A percentile compares a stretch with the other conserved stretches of the same genome.
Conservation (phyloP, 495 filamentous ascomycete species). For the Zalerion maritima region DNA sequence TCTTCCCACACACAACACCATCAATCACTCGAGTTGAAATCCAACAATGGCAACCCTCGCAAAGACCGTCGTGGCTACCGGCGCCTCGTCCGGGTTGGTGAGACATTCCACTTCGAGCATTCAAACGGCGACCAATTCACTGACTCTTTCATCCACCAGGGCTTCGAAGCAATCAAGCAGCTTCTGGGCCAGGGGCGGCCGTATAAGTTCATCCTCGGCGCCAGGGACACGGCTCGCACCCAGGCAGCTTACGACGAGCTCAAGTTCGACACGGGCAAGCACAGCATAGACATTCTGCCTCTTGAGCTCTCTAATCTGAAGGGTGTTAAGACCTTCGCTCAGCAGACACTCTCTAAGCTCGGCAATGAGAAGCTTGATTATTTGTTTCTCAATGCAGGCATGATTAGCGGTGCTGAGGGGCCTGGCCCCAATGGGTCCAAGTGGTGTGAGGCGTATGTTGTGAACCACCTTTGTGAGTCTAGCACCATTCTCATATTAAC, state of each 20-base stretch:
- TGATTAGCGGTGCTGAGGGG: constrained; percentile 8
- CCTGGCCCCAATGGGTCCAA: constrained; percentile 18
- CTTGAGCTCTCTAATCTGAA: constrained; percentile 24
- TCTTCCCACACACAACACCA: no score
- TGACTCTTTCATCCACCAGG: constrained; percentile 13
- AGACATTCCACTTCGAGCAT: background rate
- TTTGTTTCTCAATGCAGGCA: constrained; percentile 26
- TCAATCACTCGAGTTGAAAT: no score
- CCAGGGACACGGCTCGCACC: constrained; percentile 20
- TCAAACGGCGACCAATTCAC: background rate
- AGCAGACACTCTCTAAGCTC: constrained; percentile 17
- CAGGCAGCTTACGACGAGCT: constrained; percentile 21
- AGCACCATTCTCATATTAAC: no score
- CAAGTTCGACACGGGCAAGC: constrained; percentile 16
- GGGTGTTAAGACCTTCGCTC: constrained; percentile 22
- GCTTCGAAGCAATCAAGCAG: constrained; percentile 29
- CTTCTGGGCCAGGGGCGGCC: constrained; percentile 21
- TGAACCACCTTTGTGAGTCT: constrained; percentile 28
- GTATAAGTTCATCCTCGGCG: constrained; percentile 31
- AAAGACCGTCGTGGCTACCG: constrained; percentile 31
- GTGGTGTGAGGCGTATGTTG: constrained; percentile 24
- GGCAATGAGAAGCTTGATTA: constrained; percentile 24
- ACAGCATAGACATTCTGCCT: constrained; percentile 26
- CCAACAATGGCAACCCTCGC: constrained; percentile 19
- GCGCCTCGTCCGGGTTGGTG: constrained; percentile 30